These are phyloP conservation scores for Aspergillus sp. DNA, from an alignment of 2,329 filamentous ascomycete species.

Conservation along the genomic window DNA sequence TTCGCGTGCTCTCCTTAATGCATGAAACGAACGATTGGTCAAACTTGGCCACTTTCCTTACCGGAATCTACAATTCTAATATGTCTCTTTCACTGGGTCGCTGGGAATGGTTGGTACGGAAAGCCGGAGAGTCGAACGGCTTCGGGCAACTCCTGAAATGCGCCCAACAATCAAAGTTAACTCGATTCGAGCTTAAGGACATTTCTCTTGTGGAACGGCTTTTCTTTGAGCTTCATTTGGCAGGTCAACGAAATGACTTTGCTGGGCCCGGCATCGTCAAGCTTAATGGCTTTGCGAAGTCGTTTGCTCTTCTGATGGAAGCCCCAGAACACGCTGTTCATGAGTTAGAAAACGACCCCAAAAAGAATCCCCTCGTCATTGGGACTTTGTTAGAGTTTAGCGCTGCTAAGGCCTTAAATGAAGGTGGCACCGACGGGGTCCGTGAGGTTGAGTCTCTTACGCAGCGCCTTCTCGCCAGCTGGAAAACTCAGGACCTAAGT, in stretches of 20 bases:
- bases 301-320: slow-evolving; percentile 38
- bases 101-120: slow-evolving; percentile 39
- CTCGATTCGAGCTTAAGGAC: slow-evolving; percentile 36
- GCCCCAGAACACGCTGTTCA: slow-evolving; percentile 29
- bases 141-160: slow-evolving; percentile 37
- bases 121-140: slow-evolving; percentile 36
- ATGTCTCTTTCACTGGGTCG: slow-evolving; percentile 23
- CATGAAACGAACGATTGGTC: slow-evolving; percentile 39
- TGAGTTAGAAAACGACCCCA: slow-evolving; percentile 33
- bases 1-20: slow-evolving; percentile 36
- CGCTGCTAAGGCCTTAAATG: slow-evolving; percentile 42
- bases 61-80: slow-evolving; percentile 35
- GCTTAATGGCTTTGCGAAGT: slow-evolving; percentile 34
- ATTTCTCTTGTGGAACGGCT: slow-evolving; percentile 31
- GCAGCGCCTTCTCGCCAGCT: slow-evolving; percentile 35
- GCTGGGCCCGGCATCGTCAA: slow-evolving; percentile 30
- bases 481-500: slow-evolving; percentile 29
- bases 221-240: slow-evolving; percentile 39
- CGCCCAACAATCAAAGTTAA: slow-evolving; percentile 35
- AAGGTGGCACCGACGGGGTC: slow-evolving; percentile 40
- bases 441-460: slow-evolving; percentile 43
- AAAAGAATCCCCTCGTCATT: slow-evolving; percentile 42
- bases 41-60: slow-evolving; percentile 43
- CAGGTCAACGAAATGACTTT: slow-evolving; percentile 35
- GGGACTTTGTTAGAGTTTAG: slow-evolving; percentile 47